Conservation (phyloP, 2,329 filamentous ascomycete species). For the Fusarium tupiense region DNA sequence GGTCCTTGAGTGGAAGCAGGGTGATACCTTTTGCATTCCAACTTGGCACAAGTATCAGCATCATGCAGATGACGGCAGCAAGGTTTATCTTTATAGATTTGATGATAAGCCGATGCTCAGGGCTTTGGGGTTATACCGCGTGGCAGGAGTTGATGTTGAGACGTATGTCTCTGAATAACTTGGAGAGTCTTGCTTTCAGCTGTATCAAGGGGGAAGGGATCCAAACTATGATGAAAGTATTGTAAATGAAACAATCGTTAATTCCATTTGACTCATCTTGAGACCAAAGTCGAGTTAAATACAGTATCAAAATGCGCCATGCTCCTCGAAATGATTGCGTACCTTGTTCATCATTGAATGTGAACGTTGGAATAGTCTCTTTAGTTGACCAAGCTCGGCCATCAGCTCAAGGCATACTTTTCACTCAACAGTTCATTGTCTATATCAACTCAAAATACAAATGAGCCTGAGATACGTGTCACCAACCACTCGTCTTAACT, state of each 20-base stretch:
- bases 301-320: too few species aligned
- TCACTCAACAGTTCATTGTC: fast-evolving
- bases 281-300: too few species aligned
- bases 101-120: constrained; percentile 65
- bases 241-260: not conserved
- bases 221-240: too few species aligned
- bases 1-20: constrained; percentile 54
- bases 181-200: fast-evolving
- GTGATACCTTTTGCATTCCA: constrained; percentile 66
- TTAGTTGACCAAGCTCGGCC: not conserved
- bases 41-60: constrained; percentile 62
- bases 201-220: not conserved
- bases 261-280: not conserved
- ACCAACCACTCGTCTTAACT: too few species aligned
- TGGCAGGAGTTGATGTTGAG: constrained; percentile 22
- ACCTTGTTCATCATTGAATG: too few species aligned
- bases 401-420: fast-evolving
- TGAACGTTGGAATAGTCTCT: not conserved
- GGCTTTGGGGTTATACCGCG: constrained; percentile 58
- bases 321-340: not conserved
- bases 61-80: constrained; percentile 46
- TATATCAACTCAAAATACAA: fast-evolving
- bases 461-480: fast-evolving
- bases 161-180: constrained; percentile 11
- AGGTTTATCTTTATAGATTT: constrained; percentile 63